These are phyloP conservation scores for Heterobasidion annosum DNA, from an alignment of 1,284 basidiomycete genomes.

Conservation along the genomic window DNA sequence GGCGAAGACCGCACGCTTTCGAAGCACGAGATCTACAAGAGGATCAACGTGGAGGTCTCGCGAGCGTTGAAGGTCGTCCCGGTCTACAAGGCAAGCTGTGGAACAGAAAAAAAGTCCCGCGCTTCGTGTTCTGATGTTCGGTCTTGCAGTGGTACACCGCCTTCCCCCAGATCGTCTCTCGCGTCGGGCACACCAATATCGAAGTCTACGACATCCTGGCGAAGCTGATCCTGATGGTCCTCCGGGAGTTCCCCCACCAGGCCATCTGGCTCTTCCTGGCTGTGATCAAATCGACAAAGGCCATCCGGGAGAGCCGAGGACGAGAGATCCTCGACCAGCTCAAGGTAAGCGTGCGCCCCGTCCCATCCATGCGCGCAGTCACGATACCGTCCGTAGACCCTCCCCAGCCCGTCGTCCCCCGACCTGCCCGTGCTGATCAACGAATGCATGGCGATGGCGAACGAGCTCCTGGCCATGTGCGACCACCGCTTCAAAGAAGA, in stretches of 20 bases:
- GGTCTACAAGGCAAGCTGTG: conserved; percentile 58
- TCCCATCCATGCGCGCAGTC: background rate
- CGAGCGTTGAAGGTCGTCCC: conserved; percentile 55
- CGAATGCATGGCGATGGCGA: conserved; percentile 53
- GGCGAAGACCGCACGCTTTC: conserved; percentile 51
- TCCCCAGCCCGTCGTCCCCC: conserved; percentile 27
- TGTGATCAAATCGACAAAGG: conserved; percentile 79
- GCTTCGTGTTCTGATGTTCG: background rate
- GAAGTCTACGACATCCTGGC: conserved; percentile 62
- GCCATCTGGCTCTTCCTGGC: conserved; percentile 91
- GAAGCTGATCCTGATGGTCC: conserved; percentile 66
- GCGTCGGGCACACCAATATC: conserved; percentile 78
- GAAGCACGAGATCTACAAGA: conserved; percentile 34
- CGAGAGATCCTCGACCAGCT: conserved; percentile 56
- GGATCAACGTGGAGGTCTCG: conserved; percentile 48
- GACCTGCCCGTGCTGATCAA: conserved; percentile 44
- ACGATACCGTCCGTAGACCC: conserved; percentile 20
- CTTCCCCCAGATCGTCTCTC: conserved; percentile 94
- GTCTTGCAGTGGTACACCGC: conserved; percentile 86
- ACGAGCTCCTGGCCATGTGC: conserved; percentile 62
- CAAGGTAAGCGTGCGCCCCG: conserved; percentile 33
- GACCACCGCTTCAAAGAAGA: conserved; percentile 46
- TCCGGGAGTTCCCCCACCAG: conserved; percentile 84
- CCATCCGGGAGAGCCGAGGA: conserved; percentile 55
- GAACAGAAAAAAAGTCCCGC: too few relatives aligned